A percentile compares a stretch with the other conserved stretches of the same genome.
Conservation (phyloP, 2,329 filamentous ascomycete genomes). For the Pyrenophora seminiperda region DNA sequence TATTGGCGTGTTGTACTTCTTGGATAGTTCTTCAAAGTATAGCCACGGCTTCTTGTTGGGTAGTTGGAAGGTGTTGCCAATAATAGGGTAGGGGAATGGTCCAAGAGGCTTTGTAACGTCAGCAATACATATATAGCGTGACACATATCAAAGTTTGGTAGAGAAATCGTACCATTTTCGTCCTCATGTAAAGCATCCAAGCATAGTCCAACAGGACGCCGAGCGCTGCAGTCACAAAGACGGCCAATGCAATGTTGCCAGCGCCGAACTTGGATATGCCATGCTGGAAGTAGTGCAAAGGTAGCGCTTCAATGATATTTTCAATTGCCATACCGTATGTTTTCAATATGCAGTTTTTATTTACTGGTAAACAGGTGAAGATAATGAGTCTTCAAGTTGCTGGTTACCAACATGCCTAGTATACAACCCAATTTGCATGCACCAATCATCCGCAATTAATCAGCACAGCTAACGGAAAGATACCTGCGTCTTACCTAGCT, state of each 20-base stretch:
- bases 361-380: neutral
- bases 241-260: slow-evolving; percentile 27
- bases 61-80: slow-evolving; percentile 62
- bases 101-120: slow-evolving; percentile 55
- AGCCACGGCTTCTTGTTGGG: slow-evolving; percentile 63
- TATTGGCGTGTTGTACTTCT: slow-evolving; percentile 55
- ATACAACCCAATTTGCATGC: neutral
- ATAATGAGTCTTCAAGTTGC: neutral
- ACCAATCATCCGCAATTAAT: neutral
- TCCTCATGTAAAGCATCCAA: slow-evolving; percentile 57
- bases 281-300: slow-evolving; percentile 38
- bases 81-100: slow-evolving; percentile 59
- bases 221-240: slow-evolving; percentile 30
- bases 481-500: too few relatives aligned
- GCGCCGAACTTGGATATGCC: slow-evolving; percentile 38
- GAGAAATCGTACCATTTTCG: slow-evolving; percentile 50
- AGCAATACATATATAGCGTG: neutral
- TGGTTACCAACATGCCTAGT: neutral
- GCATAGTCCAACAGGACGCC: slow-evolving; percentile 52
- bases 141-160: neutral
- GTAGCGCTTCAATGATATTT: slow-evolving; percentile 36
- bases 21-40: slow-evolving; percentile 61
- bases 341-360: neutral
- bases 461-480: neutral
- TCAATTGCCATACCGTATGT: slow-evolving; percentile 36